A percentile compares a stretch with the other conserved stretches of the same genome.
Evolutionary conservation across 2,329 filamentous ascomycete genomes (phyloP).

Genomic region (Periconia digitata): DNA sequence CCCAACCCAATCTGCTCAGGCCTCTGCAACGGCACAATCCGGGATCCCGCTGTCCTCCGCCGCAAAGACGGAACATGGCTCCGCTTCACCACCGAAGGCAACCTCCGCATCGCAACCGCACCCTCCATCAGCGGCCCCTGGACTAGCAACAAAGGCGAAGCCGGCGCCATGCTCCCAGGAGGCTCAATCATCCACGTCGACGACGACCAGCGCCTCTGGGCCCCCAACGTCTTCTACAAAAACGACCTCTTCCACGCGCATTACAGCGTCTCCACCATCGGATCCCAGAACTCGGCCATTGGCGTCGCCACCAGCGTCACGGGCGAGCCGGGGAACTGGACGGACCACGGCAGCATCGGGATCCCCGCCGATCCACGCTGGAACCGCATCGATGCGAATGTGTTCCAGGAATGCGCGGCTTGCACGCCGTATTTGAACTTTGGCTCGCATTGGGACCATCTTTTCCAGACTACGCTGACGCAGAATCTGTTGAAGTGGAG

Average conservation of each 20-base stretch:
- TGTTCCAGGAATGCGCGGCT: constrained; percentile 39
- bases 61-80: background rate
- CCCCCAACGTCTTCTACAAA: constrained; percentile 62
- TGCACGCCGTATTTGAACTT: constrained; percentile 56
- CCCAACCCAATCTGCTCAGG: constrained; percentile 1
- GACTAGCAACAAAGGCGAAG: background rate
- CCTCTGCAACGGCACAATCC: constrained; percentile 1
- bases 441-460: constrained; percentile 67
- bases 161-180: background rate
- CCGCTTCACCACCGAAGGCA: constrained; percentile 12
- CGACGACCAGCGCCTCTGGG: constrained; percentile 44
- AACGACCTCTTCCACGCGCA: constrained; percentile 61
- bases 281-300: constrained; percentile 61
- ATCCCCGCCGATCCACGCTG: constrained; percentile 37
- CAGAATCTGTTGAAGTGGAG: background rate
- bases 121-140: constrained; percentile 9
- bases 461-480: constrained; percentile 61
- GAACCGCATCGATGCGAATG: constrained; percentile 54
- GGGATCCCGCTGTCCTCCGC: constrained; percentile 3
- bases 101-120: constrained; percentile 14
- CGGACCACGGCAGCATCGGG: constrained; percentile 57
- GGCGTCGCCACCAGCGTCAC: constrained; percentile 54
- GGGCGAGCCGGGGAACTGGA: constrained; percentile 59
- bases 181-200: background rate
- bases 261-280: constrained; percentile 63